Conservation (phyloP, 345 rosid genomes). For the Gossypium ekmanianum region DNA sequence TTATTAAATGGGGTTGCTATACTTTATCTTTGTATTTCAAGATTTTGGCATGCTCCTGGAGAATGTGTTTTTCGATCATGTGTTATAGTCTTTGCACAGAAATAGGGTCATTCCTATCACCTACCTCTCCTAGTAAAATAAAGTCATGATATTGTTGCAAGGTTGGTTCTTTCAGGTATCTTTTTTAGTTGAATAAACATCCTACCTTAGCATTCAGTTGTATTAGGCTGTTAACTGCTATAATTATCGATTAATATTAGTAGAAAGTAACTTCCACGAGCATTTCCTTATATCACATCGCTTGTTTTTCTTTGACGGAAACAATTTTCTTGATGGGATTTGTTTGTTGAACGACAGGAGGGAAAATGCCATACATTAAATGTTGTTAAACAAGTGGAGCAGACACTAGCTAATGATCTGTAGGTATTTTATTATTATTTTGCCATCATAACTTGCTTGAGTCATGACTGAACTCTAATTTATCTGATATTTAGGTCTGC, state of each 20-base stretch:
- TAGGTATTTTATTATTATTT: constrained; percentile 24
- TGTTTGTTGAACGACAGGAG: constrained; percentile 42
- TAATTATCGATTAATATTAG: neutral
- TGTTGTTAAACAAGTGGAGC: constrained; percentile 80
- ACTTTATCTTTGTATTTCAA: neutral
- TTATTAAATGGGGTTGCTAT: neutral
- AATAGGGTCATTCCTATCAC: neutral
- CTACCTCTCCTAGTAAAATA: neutral
- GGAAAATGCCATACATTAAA: constrained; percentile 77
- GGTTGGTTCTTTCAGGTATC: neutral
- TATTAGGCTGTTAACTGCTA: neutral
- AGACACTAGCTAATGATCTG: constrained; percentile 63
- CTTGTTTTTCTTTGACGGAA: neutral
- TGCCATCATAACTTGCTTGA: neutral
- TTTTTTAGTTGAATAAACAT: neutral
- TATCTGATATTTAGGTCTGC: constrained; percentile 45
- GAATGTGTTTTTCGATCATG: neutral
- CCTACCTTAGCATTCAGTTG: neutral
- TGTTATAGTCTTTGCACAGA: neutral
- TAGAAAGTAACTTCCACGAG: neutral
- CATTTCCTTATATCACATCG: neutral
- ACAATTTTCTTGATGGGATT: constrained; percentile 28
- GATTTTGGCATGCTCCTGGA: neutral
- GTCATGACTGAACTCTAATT: constrained; percentile 3
- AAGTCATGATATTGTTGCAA: neutral